These are phyloP conservation scores for Aureobasidium sp. DNA, from an alignment of 2,329 filamentous ascomycete species.

Conservation along the genomic window DNA sequence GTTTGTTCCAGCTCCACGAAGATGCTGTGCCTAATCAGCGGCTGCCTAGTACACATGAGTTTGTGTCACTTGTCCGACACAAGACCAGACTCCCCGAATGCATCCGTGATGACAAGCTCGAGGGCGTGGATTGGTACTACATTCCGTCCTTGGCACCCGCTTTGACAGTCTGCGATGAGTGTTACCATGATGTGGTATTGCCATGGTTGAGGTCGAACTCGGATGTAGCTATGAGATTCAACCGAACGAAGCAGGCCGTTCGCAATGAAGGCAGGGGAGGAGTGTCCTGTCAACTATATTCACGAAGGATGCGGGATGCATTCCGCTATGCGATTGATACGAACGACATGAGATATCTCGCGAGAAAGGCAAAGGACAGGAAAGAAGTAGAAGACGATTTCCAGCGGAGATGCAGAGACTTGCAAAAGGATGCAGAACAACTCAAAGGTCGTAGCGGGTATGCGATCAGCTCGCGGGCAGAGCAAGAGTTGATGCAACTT, in stretches of 20 bases:
- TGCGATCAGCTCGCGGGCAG: slow-evolving; percentile 30
- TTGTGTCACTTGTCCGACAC: slow-evolving; percentile 57
- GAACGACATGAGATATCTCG: slow-evolving; percentile 60
- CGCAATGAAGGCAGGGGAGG: slow-evolving; percentile 36
- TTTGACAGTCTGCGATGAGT: slow-evolving; percentile 80
- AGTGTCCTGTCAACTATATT: slow-evolving; percentile 67
- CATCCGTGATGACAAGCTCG: slow-evolving; percentile 52
- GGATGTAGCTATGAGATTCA: slow-evolving; percentile 58
- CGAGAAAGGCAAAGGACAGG: slow-evolving; percentile 50
- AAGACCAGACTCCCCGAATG: slow-evolving; percentile 56
- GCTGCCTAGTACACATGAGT: slow-evolving; percentile 47
- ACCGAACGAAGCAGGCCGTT: slow-evolving; percentile 50
- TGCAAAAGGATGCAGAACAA: slow-evolving; percentile 27
- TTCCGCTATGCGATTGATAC: slow-evolving; percentile 60
- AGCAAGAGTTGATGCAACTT: slow-evolving; percentile 51
- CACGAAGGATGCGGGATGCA: slow-evolving; percentile 64
- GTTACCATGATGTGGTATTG: slow-evolving; percentile 71
- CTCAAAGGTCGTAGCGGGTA: slow-evolving; percentile 33
- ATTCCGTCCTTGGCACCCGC: slow-evolving; percentile 62
- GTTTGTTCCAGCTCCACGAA: slow-evolving; percentile 47
- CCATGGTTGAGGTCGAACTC: slow-evolving; percentile 51
- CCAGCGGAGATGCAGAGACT: slow-evolving; percentile 42
- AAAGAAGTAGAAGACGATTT: slow-evolving; percentile 52
- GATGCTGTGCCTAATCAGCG: slow-evolving; percentile 30
- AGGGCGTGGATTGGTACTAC: slow-evolving; percentile 65